Evolutionary conservation across 2,329 filamentous ascomycete species (phyloP).

Genomic region (Scytalidium lignicola): DNA sequence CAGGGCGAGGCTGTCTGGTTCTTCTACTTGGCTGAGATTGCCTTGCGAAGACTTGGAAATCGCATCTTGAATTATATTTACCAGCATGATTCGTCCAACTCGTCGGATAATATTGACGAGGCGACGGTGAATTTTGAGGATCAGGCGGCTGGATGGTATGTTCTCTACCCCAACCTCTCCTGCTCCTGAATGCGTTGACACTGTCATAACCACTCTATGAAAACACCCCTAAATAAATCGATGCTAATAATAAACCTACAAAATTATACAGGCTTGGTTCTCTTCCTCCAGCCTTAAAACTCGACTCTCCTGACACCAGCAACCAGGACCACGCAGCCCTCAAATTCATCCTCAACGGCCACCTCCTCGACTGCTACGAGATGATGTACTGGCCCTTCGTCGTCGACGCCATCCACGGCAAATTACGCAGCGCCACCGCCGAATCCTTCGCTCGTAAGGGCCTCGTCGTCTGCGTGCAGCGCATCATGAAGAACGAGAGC

Average conservation of each 20-base stretch:
- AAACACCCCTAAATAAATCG: too few relatives aligned
- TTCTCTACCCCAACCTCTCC: too few relatives aligned
- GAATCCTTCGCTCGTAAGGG: conserved; percentile 25
- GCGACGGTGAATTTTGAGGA: conserved; percentile 13
- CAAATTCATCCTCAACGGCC: conserved; percentile 30
- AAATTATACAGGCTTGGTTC: conserved; percentile 5
- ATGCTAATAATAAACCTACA: background rate
- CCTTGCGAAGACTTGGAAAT: conserved; percentile 34
- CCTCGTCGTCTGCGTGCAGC: conserved; percentile 26
- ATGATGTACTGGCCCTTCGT: conserved; percentile 34
- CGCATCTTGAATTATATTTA: conserved; percentile 28
- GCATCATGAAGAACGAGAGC: conserved; percentile 29
- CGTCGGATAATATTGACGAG: conserved; percentile 4
- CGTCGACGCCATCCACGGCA: conserved; percentile 23
- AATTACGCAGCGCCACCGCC: conserved; percentile 10
- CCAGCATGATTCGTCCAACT: background rate
- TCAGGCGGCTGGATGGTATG: conserved; percentile 19
- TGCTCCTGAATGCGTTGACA: too few relatives aligned
- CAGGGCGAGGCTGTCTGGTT: conserved; percentile 35
- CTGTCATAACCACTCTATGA: too few relatives aligned
- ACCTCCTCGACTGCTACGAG: conserved; percentile 32
- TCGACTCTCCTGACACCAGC: conserved; percentile 8
- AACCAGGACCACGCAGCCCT: conserved; percentile 23
- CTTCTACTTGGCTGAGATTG: conserved; percentile 50
- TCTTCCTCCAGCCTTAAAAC: conserved; percentile 16